These are phyloP conservation scores for Eucalyptus albens DNA, from an alignment of 345 rosid genomes.

Conservation along the genomic window DNA sequence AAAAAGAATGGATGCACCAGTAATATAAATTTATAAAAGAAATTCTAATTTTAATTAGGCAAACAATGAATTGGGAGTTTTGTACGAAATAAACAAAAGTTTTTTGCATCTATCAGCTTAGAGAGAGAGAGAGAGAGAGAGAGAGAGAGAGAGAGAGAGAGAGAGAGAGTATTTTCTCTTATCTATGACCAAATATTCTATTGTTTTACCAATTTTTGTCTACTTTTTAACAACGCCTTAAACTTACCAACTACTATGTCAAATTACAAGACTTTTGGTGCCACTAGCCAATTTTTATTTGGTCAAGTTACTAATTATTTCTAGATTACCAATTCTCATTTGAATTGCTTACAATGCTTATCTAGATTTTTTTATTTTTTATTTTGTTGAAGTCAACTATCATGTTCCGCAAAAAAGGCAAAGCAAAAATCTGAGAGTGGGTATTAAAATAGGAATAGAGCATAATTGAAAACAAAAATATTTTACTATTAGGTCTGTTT, in stretches of 20 bases:
- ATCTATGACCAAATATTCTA: neutral
- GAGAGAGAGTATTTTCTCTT: neutral
- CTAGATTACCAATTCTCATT: neutral
- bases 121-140: neutral
- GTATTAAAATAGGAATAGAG: no score
- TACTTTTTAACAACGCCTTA: neutral
- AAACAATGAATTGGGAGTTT: neutral
- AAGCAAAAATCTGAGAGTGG: rapidly evolving
- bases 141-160: neutral
- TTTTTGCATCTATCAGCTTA: no score
- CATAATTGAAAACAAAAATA: rapidly evolving
- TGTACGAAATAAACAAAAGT: no score
- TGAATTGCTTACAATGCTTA: neutral
- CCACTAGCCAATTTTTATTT: neutral
- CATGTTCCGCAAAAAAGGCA: no score
- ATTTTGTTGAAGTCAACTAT: neutral
- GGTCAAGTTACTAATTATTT: neutral
- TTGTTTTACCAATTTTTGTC: neutral
- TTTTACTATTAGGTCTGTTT: neutral
- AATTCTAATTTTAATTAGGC: neutral
- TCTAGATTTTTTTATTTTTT: neutral
- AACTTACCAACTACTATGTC: neutral
- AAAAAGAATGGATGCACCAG: neutral
- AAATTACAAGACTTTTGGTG: neutral
- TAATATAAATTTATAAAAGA: no score